phyloP scores from a whole-genome alignment of 768 basidiomycete genomes.

The Termitomyces sp. region DNA sequence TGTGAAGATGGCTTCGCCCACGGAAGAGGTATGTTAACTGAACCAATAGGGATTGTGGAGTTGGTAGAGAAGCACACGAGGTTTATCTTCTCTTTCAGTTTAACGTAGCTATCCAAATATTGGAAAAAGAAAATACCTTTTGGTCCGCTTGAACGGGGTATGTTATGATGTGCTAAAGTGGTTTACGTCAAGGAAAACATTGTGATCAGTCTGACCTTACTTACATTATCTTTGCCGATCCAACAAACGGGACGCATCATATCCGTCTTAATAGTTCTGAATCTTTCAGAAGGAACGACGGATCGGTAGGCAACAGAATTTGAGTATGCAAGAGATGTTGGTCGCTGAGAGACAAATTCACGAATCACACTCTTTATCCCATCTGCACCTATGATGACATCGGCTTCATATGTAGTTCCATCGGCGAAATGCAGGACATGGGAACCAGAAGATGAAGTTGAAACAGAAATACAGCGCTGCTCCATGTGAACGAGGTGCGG shows the following conservation, averaged over 20 bases:
- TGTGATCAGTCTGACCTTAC: not conserved
- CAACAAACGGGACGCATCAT: constrained; percentile 35
- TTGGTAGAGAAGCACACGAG: constrained; percentile 38
- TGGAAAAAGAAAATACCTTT: constrained; percentile 23
- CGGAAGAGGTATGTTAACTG: constrained; percentile 22
- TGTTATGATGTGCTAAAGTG: constrained; percentile 43
- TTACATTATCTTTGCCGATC: constrained; percentile 41
- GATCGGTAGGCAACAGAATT: constrained; percentile 46
- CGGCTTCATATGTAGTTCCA: constrained; percentile 38
- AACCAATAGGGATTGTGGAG: constrained; percentile 19
- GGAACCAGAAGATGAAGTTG: constrained; percentile 18
- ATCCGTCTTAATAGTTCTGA: constrained; percentile 33
- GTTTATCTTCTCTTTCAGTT: constrained; percentile 31
- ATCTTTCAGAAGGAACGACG: constrained; percentile 33
- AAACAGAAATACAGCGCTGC: constrained; percentile 39
- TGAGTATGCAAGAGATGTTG: constrained; percentile 31
- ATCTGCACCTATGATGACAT: constrained; percentile 48
- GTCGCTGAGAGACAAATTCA: constrained; percentile 20
- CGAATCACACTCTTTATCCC: constrained; percentile 48
- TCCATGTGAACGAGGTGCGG: constrained; percentile 38
- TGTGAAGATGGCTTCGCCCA: constrained; percentile 39
- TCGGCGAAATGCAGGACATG: constrained; percentile 42
- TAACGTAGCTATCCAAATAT: not conserved
- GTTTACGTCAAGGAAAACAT: not conserved
- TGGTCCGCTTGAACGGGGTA: constrained; percentile 40